A percentile compares a stretch with the other conserved stretches of the same genome.
phyloP scores from a whole-genome alignment of 495 filamentous ascomycete species.

The Penicillium lividum region DNA sequence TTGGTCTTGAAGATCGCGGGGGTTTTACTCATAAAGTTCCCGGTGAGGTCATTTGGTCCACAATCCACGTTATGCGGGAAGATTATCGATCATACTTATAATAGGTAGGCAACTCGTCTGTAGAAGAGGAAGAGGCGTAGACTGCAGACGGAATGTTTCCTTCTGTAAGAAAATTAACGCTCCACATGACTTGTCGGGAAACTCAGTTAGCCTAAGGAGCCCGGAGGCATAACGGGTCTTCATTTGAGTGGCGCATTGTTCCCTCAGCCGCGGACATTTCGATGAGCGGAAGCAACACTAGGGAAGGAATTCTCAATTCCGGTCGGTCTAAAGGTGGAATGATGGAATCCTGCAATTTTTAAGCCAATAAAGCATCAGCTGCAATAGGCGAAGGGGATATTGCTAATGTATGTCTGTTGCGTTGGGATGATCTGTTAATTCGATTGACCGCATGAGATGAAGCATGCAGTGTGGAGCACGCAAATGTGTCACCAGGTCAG shows the following conservation, averaged over 20 bases:
- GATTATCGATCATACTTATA: neutral
- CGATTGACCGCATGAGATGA: no score
- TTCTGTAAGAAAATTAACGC: neutral
- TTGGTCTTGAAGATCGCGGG: neutral
- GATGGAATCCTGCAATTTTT: neutral
- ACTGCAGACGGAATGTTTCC: neutral
- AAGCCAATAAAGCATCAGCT: neutral
- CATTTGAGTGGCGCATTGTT: neutral
- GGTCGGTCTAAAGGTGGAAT: neutral
- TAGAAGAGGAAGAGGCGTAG: neutral
- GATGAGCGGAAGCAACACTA: neutral
- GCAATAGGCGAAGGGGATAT: neutral
- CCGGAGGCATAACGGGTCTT: neutral
- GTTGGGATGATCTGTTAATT: neutral
- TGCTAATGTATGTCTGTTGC: neutral
- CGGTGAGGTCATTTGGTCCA: conserved; percentile 1
- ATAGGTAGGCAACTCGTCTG: neutral
- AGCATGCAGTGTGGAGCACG: no score
- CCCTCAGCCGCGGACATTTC: neutral
- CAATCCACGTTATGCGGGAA: neutral
- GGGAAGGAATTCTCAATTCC: neutral
- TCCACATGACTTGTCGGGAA: neutral
- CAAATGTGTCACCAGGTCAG: no score
- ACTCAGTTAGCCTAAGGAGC: neutral
- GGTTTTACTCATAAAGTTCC: neutral